A percentile compares a stretch with the other conserved stretches of the same genome.
Evolutionary conservation across 2,329 filamentous ascomycete genomes (phyloP).

Genomic region (Didymella pomorum): DNA sequence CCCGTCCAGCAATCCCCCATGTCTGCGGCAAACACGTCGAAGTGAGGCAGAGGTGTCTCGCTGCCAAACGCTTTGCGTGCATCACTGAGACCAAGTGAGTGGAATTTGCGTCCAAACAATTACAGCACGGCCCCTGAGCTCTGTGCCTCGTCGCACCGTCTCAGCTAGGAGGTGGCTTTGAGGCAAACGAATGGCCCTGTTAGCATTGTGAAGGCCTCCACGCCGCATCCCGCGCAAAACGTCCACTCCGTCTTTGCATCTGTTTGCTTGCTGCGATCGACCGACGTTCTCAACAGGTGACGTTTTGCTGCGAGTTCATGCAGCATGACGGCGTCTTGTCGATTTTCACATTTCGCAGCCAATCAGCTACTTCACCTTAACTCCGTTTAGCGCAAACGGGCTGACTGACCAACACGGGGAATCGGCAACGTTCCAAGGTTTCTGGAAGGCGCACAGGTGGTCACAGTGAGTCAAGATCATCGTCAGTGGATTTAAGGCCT

Average conservation of each 20-base stretch:
- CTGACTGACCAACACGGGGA: neutral
- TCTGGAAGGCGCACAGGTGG: constrained; percentile 17
- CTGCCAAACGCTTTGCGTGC: constrained; percentile 17
- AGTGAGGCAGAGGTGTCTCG: constrained; percentile 20
- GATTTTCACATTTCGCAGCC: neutral
- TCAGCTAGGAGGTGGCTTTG: constrained; percentile 19
- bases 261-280: constrained; percentile 10
- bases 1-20: constrained; percentile 8
- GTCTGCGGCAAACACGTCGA: constrained; percentile 24
- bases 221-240: neutral
- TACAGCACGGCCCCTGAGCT: constrained; percentile 8
- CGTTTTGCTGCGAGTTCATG: constrained; percentile 14
- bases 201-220: constrained; percentile 5
- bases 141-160: constrained; percentile 20
- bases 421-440: constrained; percentile 7
- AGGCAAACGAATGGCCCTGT: constrained; percentile 7
- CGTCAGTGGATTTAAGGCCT: neutral
- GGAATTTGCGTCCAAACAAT: constrained; percentile 9
- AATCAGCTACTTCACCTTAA: constrained; percentile 15
- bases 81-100: constrained; percentile 5
- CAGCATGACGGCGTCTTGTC: constrained; percentile 16
- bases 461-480: constrained; percentile 8
- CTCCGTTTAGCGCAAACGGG: constrained; percentile 6
- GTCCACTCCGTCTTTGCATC: neutral
- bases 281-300: constrained; percentile 12